These are phyloP conservation scores for Eimeria tenella DNA, from an alignment of 169 alveolate species.

Conservation along the genomic window DNA sequence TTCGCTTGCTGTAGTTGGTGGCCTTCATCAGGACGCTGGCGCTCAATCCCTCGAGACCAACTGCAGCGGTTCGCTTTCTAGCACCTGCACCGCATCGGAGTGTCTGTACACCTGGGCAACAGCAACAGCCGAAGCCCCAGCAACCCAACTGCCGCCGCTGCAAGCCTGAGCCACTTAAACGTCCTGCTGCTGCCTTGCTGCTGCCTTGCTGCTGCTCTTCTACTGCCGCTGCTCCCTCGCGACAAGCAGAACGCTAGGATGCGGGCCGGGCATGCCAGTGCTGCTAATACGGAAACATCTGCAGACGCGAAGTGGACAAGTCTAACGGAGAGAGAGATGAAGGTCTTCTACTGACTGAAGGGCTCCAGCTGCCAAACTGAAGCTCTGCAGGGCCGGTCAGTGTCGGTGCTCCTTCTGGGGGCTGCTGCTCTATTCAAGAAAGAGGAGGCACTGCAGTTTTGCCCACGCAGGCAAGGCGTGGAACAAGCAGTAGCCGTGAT, in stretches of 20 bases:
- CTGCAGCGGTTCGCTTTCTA: conserved; percentile 31
- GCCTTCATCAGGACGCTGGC: not conserved
- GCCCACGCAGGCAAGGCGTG: not conserved
- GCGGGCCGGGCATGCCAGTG: not conserved
- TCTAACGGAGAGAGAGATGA: not conserved
- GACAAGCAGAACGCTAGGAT: no score
- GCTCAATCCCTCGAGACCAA: conserved; percentile 38
- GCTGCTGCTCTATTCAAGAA: not conserved
- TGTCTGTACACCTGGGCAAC: not conserved
- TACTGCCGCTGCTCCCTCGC: no score
- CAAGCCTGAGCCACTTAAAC: not conserved
- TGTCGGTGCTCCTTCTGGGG: not conserved
- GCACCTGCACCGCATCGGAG: conserved; percentile 56
- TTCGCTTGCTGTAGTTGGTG: conserved; percentile 33
- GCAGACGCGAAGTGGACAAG: not conserved
- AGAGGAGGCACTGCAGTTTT: not conserved
- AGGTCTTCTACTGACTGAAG: not conserved
- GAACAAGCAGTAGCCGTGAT: not conserved
- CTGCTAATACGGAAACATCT: not conserved
- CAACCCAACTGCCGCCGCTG: conserved; percentile 57
- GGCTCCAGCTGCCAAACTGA: not conserved
- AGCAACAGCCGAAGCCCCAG: conserved; percentile 42
- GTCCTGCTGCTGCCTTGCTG: not conserved
- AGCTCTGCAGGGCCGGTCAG: not conserved
- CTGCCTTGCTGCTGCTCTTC: no score